Percentiles rank a stretch among this genome's conserved stretches.
phyloP scores from a whole-genome alignment of 2,329 filamentous ascomycete species.

The Ilyonectria robusta region DNA sequence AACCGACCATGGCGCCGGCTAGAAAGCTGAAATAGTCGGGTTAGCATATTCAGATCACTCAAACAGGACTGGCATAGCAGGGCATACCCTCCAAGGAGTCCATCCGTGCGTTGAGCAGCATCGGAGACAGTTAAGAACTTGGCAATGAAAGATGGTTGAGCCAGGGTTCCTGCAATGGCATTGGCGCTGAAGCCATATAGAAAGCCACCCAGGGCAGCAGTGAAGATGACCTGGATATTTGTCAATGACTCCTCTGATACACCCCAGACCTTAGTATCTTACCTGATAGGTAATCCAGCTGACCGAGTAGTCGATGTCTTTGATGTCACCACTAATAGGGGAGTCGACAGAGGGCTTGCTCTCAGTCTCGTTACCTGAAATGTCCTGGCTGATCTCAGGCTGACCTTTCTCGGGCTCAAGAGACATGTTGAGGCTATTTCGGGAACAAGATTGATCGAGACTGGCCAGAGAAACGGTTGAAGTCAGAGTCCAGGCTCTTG shows the following conservation, averaged over 20 bases:
- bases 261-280: background rate
- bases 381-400: conserved; percentile 22
- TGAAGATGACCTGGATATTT: conserved; percentile 29
- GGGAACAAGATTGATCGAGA: too few relatives aligned
- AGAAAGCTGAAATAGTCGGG: conserved; percentile 23
- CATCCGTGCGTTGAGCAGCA: conserved; percentile 29
- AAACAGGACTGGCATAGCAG: background rate
- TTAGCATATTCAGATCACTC: background rate
- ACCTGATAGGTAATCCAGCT: conserved; percentile 37
- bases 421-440: conserved; percentile 20
- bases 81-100: conserved; percentile 23
- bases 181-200: conserved; percentile 35
- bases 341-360: conserved; percentile 26
- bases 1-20: conserved; percentile 32
- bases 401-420: conserved; percentile 18
- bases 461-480: too few relatives aligned
- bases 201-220: conserved; percentile 33
- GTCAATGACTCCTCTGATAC: background rate
- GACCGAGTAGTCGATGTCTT: conserved; percentile 25
- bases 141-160: conserved; percentile 34
- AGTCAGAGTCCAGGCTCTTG: too few relatives aligned
- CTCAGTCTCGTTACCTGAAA: conserved; percentile 7
- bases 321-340: conserved; percentile 16
- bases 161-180: conserved; percentile 38
- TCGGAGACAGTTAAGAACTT: conserved; percentile 29